Base-by-base conservation (phyloP, 1,139 yeast genomes). In the Zhuliangozyma blackwelliae region DNA sequence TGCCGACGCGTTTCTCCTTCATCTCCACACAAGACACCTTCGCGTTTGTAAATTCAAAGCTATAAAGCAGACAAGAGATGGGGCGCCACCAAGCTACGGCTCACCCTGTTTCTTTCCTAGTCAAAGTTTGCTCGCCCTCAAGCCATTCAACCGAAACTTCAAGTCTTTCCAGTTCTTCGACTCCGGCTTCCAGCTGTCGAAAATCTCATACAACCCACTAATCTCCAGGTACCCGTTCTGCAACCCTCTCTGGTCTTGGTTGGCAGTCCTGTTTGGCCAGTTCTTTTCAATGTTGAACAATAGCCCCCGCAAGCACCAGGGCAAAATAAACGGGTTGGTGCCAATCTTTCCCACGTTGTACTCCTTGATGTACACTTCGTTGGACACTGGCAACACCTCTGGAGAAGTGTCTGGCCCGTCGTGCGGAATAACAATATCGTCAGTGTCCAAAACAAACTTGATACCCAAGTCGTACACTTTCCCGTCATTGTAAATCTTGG, bases 261-360 rank as follows among this genome's bases (percentile, higher is more conserved):
- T 60, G 3, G 59, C 64, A 39, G 52, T 55, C 29, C 61, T 54
- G 39, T 56, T 57, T 29, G 72, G 73, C 75, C 75, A 69, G 45
- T 70, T 81, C 73, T 58, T 67, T 44, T 89, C 82, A 47, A 77
- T 73, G 46, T 75, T 77, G 45, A 75, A 75, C 27, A 89, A 61
- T 31, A 90, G 61, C 0, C 97, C 96, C 32, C 96, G 67, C 60
- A 88, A 75, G 51, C 95, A 85, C 97, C 97, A 90, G 1, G 97
- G 97, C 27, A 90, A 63, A 37, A 86, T 77, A 52, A 77, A 90
- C 1, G 97, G 96, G 57, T 90, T 89, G 33, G 76, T 64, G 2
- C 88, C 88, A 9, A 82, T 53, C 39, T 69, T 75, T 7, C 79
- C 72, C 33, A 82, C 67, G 41, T 80, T 78, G 50, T 77, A 81